These are phyloP conservation scores for Petunia axillaris DNA, from an alignment of 257 asterid species.

Conservation along the genomic window DNA sequence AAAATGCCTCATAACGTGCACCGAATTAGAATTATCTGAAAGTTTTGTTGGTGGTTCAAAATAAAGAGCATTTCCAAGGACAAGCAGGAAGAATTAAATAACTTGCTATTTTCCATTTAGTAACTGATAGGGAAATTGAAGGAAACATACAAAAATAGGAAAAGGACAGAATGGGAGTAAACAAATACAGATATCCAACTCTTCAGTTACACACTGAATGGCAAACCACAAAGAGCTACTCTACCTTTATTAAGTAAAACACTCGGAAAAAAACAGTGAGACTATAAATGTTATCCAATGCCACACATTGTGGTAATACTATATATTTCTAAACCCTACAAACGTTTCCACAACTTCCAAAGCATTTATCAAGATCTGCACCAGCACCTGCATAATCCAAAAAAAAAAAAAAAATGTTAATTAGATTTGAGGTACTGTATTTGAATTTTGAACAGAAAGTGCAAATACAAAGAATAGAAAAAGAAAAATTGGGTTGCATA, in stretches of 20 bases:
- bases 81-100: too few species aligned
- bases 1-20: too few species aligned
- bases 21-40: too few species aligned
- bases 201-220: too few species aligned
- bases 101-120: too few species aligned
- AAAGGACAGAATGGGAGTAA: too few species aligned
- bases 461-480: background rate
- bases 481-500: background rate
- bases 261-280: background rate
- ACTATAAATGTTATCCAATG: background rate
- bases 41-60: too few species aligned
- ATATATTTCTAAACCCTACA: slow-evolving; percentile 12
- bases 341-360: background rate
- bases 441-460: background rate
- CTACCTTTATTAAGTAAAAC: background rate
- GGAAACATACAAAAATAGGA: too few species aligned
- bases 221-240: too few species aligned
- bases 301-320: background rate
- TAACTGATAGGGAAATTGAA: too few species aligned
- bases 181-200: too few species aligned
- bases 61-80: too few species aligned
- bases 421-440: background rate
- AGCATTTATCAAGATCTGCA: slow-evolving; percentile 5
- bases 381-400: background rate
- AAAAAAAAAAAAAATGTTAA: background rate